phyloP scores from a whole-genome alignment of 305 asterid species.

The Ajuga reptans region DNA sequence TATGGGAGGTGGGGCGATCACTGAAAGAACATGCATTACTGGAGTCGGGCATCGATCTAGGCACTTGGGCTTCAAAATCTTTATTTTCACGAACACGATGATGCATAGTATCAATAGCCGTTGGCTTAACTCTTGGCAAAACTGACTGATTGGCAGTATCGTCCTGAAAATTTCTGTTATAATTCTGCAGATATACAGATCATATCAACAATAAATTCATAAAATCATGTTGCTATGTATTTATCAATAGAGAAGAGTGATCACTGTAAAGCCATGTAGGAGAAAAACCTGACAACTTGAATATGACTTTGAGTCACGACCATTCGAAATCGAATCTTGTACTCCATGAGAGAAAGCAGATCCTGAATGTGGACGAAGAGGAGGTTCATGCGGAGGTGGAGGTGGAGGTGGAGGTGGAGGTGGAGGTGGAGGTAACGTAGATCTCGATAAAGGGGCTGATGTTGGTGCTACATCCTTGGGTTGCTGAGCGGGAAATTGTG shows the following conservation, averaged over 20 bases:
- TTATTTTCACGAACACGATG: constrained; percentile 30
- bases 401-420: constrained; percentile 36
- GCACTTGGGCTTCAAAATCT: constrained; percentile 36
- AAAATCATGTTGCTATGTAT: neutral
- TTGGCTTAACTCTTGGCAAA: constrained; percentile 26
- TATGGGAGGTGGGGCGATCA: constrained; percentile 34
- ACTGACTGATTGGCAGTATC: constrained; percentile 21
- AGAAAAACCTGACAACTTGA: constrained; percentile 47
- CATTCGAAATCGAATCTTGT: constrained; percentile 33
- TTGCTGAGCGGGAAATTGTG: constrained; percentile 37
- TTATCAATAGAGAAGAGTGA: neutral
- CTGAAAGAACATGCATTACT: constrained; percentile 33
- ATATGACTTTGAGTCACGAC: constrained; percentile 33
- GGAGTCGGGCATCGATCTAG: constrained; percentile 36
- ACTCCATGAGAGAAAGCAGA: constrained; percentile 34
- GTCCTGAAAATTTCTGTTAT: constrained; percentile 23
- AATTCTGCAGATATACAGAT: constrained; percentile 31
- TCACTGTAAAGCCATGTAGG: neutral
- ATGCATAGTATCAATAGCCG: constrained; percentile 21
- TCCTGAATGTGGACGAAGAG: constrained; percentile 31
- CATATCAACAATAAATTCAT: constrained; percentile 4
- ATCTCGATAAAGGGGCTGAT: constrained; percentile 34
- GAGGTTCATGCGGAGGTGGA: constrained; percentile 44
- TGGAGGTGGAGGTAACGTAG: constrained; percentile 37
- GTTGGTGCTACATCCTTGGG: constrained; percentile 37